Evolutionary conservation across 2,329 filamentous ascomycete species (phyloP), one percentile per base, ranked within the genome.

Genomic region (Sordariomycetes sp.): DNA sequence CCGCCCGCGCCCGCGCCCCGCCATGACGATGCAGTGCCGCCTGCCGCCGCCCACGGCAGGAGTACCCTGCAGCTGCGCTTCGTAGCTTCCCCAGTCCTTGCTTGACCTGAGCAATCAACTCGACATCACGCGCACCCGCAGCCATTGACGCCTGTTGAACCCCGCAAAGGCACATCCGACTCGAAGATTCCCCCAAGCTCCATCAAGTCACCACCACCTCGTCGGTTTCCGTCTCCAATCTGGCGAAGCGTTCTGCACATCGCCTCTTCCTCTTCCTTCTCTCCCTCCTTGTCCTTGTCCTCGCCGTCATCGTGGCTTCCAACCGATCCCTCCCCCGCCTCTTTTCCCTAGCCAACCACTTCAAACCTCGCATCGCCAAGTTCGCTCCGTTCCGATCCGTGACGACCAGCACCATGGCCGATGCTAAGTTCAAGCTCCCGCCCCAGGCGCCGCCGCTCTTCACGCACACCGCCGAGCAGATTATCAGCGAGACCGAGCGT

Each of bases 391-490:
- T 82, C 40, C 66, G 63, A 42, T 50, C 59, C 51, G 30, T 40
- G 46, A 58, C 53, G 43, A 78, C 68, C 44, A 69, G 60, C 54
- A 70, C 58, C 51, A 84, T 85, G 79, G 75, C 73, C 44, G 69
- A 75, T 39, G 59, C 70, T 44, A 73, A 77, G 58, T 86, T 82
- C 61, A 72, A 70, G 56, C 81, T 70, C 52, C 84, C 84, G 42
- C 84, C 85, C 3, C 84, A 90, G 65, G 68, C 79, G 26, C 84
- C 85, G 37, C 83, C 84, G 35, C 70, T 78, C 52, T 92, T 90
- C 61, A 85, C 72, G 4, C 80, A 79, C 45, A 87, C 82, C 30
- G 74, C 80, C 42, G 70, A 80, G 39, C 75, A 71, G 45, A 71
- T 92, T 44, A 58, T 84, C 27, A 64, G 68, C 40, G 78, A 82